Conservation (phyloP, 768 basidiomycete species). For the Lyophyllum atratum region DNA sequence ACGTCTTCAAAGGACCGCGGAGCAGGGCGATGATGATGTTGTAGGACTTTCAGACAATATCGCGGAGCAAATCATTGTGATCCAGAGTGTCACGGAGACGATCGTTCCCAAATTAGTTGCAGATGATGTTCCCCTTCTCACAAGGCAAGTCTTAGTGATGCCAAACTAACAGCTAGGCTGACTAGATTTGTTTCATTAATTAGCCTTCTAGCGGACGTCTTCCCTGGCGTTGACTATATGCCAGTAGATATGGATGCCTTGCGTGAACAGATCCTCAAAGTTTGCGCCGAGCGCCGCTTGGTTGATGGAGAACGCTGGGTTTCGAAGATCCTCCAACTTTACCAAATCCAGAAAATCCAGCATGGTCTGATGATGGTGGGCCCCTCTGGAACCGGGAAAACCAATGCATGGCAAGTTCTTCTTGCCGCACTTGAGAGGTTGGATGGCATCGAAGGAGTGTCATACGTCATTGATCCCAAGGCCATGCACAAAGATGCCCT, state of each 20-base stretch:
- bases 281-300: constrained; percentile 86
- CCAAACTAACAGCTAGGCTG: neutral
- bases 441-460: constrained; percentile 88
- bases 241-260: constrained; percentile 88
- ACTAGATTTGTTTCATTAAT: constrained; percentile 30
- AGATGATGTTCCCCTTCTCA: constrained; percentile 92
- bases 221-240: constrained; percentile 91
- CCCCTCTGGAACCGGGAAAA: constrained; percentile 95
- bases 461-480: constrained; percentile 98
- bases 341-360: constrained; percentile 99
- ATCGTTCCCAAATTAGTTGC: constrained; percentile 98
- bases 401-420: constrained; percentile 94
- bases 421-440: constrained; percentile 87
- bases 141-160: constrained; percentile 59
- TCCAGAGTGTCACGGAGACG: constrained; percentile 97
- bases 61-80: constrained; percentile 94
- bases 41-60: constrained; percentile 66
- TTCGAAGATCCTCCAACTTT: constrained; percentile 93
- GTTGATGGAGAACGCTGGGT: constrained; percentile 89
- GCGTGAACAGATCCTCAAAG: constrained; percentile 80
- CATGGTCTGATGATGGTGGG: constrained; percentile 99
- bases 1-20: constrained; percentile 60
- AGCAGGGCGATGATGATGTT: constrained; percentile 41
- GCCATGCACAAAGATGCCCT: constrained; percentile 98
- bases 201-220: constrained; percentile 93